Conservation (phyloP, 2,329 filamentous ascomycete genomes). For the Stylonectria norvegica region DNA sequence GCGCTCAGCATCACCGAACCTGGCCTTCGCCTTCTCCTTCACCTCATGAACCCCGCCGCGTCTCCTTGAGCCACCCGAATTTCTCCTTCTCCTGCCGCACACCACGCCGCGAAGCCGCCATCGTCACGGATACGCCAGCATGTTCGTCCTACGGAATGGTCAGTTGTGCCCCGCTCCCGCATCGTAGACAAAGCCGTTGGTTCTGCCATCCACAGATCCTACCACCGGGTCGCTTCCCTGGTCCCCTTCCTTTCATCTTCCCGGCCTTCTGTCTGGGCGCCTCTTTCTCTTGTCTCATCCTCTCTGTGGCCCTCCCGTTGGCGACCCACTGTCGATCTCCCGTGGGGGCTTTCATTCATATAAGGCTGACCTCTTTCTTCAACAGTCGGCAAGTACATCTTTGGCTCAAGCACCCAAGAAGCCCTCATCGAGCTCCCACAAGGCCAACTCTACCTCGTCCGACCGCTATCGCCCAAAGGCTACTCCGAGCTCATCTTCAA, state of each 20-base stretch:
- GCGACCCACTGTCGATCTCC: background rate
- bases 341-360: background rate
- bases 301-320: background rate
- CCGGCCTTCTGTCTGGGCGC: background rate
- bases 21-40: constrained; percentile 1
- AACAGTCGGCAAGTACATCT: constrained; percentile 86
- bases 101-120: background rate
- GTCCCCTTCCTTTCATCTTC: background rate
- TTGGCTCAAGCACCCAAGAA: constrained; percentile 83
- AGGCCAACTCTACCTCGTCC: constrained; percentile 95
- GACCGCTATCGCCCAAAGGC: constrained; percentile 90
- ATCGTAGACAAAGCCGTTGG: background rate
- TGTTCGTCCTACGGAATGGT: constrained; percentile 41
- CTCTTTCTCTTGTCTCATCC: background rate
- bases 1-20: background rate
- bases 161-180: constrained; percentile 23
- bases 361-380: constrained; percentile 12
- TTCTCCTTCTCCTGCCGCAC: background rate
- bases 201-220: background rate
- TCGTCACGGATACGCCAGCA: constrained; percentile 23
- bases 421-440: constrained; percentile 91
- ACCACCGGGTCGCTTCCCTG: background rate
- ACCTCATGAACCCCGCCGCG: background rate
- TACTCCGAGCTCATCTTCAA: constrained; percentile 99
- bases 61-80: background rate